phyloP scores from a whole-genome alignment of 164 flowering plant species.

The Houttuynia cordata region DNA sequence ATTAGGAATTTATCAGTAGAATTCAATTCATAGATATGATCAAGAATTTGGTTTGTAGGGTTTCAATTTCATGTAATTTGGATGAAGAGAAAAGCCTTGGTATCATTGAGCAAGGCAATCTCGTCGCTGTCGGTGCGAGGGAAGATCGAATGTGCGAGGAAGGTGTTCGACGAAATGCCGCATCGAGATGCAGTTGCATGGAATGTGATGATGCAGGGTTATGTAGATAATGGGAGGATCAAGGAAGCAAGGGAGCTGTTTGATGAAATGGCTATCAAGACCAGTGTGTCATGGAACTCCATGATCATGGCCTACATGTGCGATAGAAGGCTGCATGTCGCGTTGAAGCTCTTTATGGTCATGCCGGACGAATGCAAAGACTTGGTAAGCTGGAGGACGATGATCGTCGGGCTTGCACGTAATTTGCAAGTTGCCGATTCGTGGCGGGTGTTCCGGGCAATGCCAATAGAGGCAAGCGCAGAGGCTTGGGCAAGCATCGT shows the following conservation, averaged over 20 bases:
- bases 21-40: too few species aligned
- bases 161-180: constrained; percentile 18
- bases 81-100: constrained; percentile 6
- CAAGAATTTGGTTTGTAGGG: too few species aligned
- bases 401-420: constrained; percentile 15
- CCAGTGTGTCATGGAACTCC: constrained; percentile 20
- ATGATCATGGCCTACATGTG: constrained; percentile 22
- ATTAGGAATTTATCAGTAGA: too few species aligned
- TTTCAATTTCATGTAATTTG: too few species aligned
- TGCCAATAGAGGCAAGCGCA: constrained; percentile 16
- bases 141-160: constrained; percentile 14
- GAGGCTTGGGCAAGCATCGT: constrained; percentile 27
- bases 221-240: constrained; percentile 16
- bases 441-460: constrained; percentile 15
- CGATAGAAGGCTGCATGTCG: constrained; percentile 13
- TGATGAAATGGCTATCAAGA: constrained; percentile 16
- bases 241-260: constrained; percentile 18
- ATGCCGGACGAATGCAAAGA: constrained; percentile 17
- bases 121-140: constrained; percentile 8
- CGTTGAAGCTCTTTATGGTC: constrained; percentile 16
- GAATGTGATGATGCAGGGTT: constrained; percentile 22
- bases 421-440: constrained; percentile 13
- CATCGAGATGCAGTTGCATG: constrained; percentile 17
- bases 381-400: constrained; percentile 19
- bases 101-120: constrained; percentile 13